Evolutionary conservation across 2,329 filamentous ascomycete genomes (phyloP), one percentile per base, ranked within the genome.

Genomic region (Talaromyces verruculosus): DNA sequence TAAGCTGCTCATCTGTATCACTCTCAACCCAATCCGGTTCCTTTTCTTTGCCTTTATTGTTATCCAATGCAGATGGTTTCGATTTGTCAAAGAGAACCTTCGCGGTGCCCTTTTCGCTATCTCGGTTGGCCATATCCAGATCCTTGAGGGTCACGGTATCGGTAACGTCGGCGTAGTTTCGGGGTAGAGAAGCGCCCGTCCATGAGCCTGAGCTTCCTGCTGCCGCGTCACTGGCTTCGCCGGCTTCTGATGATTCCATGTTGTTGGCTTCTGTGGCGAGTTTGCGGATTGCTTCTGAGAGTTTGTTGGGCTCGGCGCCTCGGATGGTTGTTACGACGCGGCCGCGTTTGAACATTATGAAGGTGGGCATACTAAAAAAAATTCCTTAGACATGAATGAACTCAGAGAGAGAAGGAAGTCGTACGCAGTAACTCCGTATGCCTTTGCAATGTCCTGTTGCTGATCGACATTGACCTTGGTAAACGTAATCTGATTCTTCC

Each of bases 1-100:
- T 91, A 68, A 99, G 83, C 83, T 99, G 95, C 81, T 98, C 93
- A 75, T 99, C 95, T 41, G 94, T 96, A 75, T 97, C 94, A 78
- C 92, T 97, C 83, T 97, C 92, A 25, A 98, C 89, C 89, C 91
- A 98, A 79, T 99, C 94, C 75, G 80, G 77, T 64, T 81, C 84
- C 72, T 88, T 87, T 64, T 75, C 79, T 69, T 78, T 79, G 59
- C 74, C 72, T 30, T 68, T 67, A 5, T 61, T 65, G 15, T 57
- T 69, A n/a, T 70, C 74, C 64, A 93, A 78, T 0, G 84, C 84
- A 63, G 84, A 87, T 5, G 93, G 93, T 78, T 89, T 88, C 65
- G 83, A 80, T 4, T 72, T 70, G n/a, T 89, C 88, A 75, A 98
- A 93, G 19, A 98, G 82, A 8, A 87, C 87, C 70, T 88, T 85